Evolutionary conservation across 2,329 filamentous ascomycete species (phyloP).

Genomic region (Aspergillus sp.): DNA sequence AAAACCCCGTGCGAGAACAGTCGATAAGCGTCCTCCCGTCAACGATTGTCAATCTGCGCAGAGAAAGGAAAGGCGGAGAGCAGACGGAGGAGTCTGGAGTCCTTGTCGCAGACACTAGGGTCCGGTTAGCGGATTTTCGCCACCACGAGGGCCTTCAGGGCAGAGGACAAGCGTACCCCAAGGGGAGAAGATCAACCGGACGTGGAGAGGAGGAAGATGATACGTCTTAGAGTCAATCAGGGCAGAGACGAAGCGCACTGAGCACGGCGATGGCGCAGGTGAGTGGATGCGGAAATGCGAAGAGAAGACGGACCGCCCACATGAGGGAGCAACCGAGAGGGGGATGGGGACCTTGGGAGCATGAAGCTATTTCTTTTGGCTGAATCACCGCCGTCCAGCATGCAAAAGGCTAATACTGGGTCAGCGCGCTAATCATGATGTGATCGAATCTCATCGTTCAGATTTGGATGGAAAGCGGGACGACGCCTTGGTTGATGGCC

Average conservation of each 20-base stretch:
- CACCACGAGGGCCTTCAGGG: not conserved
- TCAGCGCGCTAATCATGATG: not conserved
- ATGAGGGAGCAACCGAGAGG: constrained; percentile 11
- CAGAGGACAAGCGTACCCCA: constrained; percentile 5
- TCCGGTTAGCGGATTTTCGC: constrained; percentile 1
- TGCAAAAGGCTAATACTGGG: constrained; percentile 17
- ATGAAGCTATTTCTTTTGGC: constrained; percentile 1
- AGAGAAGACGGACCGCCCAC: constrained; percentile 15
- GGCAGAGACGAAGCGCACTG: constrained; percentile 9
- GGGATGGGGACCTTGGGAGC: constrained; percentile 22
- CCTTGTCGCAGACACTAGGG: constrained; percentile 1
- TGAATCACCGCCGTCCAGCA: not conserved
- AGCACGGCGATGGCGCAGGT: constrained; percentile 9
- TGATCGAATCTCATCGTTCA: not conserved
- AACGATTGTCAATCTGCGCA: not conserved
- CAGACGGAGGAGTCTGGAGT: not conserved
- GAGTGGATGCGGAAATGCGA: constrained; percentile 8
- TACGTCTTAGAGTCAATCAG: constrained; percentile 9
- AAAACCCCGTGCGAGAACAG: not conserved
- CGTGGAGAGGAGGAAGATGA: constrained; percentile 6
- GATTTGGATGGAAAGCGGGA: not conserved
- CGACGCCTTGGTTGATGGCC: not conserved
- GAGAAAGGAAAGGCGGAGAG: not conserved
- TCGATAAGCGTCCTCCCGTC: not conserved
- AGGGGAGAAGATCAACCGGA: not conserved